Evolutionary conservation across 225 moss, liverwort and hornwort species (phyloP), one percentile per base, ranked within the genome.

Genomic region (Asterella californica): DNA sequence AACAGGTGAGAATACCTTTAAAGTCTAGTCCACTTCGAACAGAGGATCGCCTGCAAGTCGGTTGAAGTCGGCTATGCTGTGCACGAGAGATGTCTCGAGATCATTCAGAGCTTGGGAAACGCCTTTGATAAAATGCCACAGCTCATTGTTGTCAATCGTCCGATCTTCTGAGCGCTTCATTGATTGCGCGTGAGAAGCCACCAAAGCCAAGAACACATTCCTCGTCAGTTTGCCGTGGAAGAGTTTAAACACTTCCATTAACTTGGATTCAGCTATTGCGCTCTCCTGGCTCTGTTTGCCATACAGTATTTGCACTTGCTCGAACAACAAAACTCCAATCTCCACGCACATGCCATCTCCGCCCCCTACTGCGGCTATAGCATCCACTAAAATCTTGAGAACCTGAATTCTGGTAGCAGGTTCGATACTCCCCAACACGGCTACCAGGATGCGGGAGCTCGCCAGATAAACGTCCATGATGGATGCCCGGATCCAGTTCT

Each of bases 221-320:
- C 60, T 76, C 4, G 57, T 76, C 59, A 76, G 59, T 25, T 76
- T 57, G 19, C 76, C 76, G 32, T 76, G 76, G 18, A 59, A 76
- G 22, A 76, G 55, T 59, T 77, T 77, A 34, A 77, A 77, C 8
- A 77, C 27, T 15, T 77, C 77, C 62, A 77, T 46, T 45, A 76
- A 34, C 63, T 64, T 77, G 0, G 45, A 38, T 48, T 64, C 77
- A 2, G 77, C 62, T 65, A 62, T 47, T 29, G 11, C 25, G 63
- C 77, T 45, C 62, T 77, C 77, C 45, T 77, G 37, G 32, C 77
- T 64, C 62, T 62, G 45, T 27, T 64, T 77, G 10, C 63, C 63
- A 5, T 63, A 59, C 25, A 77, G 42, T 17, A 25, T 27, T 45
- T 45, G 32, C 6, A 77, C n/a, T 36, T 62, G 62, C 63, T 77